Percentiles rank a stretch among this genome's conserved stretches.
Conservation (phyloP, 495 filamentous ascomycete genomes). For the Penicilliopsis zonata region DNA sequence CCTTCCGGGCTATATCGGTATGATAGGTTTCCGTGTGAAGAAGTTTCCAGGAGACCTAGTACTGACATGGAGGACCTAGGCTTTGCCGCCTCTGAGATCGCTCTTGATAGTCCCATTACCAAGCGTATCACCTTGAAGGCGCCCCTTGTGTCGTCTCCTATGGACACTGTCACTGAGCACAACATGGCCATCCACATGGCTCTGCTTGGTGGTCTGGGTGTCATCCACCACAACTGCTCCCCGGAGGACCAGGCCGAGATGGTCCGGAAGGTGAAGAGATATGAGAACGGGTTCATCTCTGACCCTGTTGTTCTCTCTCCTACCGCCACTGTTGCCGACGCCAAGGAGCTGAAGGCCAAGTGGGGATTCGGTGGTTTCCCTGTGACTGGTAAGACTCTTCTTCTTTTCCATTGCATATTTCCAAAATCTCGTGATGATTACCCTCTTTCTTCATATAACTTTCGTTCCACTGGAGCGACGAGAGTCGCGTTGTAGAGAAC, state of each 20-base stretch:
- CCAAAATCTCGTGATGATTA: conserved; percentile 54
- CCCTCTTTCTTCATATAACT: conserved; percentile 72
- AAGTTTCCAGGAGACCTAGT: conserved; percentile 15
- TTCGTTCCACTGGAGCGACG: conserved; percentile 98
- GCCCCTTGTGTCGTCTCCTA: conserved; percentile 90
- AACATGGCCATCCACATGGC: conserved; percentile 99
- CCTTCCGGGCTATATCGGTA: conserved; percentile 56
- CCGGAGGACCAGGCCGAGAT: conserved; percentile 93
- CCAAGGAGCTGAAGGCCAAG: conserved; percentile 84
- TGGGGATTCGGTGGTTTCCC: conserved; percentile 99
- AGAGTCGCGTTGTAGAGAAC: conserved; percentile 71
- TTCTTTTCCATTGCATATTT: conserved; percentile 8
- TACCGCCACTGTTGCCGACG: conserved; percentile 79
- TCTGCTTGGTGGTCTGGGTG: conserved; percentile 86
- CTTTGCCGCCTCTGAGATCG: conserved; percentile 85
- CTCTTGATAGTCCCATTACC: conserved; percentile 81
- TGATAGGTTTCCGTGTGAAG: conserved; percentile 8
- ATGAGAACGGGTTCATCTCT: conserved; percentile 97
- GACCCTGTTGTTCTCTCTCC: conserved; percentile 90
- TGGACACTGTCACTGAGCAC: conserved; percentile 99
- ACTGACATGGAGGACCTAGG: conserved; percentile 24
- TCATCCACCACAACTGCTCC: conserved; percentile 99
- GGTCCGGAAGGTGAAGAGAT: conserved; percentile 98
- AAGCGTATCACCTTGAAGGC: conserved; percentile 90
- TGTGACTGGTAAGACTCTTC: conserved; percentile 73